Evolutionary conservation across 176 grass and related monocot species (phyloP).

Genomic region (Hsuehochloa calcarea): DNA sequence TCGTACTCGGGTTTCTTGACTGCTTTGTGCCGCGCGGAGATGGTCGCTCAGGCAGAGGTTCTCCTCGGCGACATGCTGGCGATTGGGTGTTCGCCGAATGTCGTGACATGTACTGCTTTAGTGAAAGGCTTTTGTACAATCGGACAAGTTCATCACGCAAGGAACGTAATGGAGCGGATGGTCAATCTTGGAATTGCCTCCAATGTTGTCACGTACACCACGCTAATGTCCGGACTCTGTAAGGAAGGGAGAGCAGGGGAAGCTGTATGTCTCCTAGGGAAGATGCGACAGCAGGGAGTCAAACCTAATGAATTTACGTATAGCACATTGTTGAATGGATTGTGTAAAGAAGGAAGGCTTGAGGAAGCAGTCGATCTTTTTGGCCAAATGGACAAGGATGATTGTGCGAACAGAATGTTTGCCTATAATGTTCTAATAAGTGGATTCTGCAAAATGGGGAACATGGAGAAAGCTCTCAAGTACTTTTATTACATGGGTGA

Average conservation of each 20-base stretch:
- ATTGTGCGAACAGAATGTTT: neutral
- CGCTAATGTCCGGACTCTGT: neutral
- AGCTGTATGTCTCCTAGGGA: neutral
- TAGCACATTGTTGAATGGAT: neutral
- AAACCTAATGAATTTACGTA: neutral
- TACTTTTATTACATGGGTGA: constrained; percentile 14
- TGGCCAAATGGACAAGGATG: neutral
- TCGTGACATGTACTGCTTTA: constrained; percentile 15
- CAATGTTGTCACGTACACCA: neutral
- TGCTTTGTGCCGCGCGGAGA: constrained; percentile 20
- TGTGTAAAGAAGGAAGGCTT: neutral
- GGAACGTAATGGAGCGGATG: constrained; percentile 23
- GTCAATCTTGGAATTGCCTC: neutral
- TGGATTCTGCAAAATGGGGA: constrained; percentile 40
- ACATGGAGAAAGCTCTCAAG: constrained; percentile 28
- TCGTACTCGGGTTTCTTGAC: constrained; percentile 29
- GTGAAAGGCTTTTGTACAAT: constrained; percentile 26
- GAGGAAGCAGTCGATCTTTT: neutral
- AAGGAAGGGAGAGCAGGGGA: neutral
- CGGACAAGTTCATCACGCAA: constrained; percentile 23
- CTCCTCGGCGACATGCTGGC: constrained; percentile 37
- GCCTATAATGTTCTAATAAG: constrained; percentile 36
- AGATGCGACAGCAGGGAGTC: neutral
- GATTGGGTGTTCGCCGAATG: constrained; percentile 7
- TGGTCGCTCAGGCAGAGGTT: constrained; percentile 21